Percentiles rank a stretch among this genome's conserved stretches.
phyloP scores from a whole-genome alignment of 768 basidiomycete species.

The Lentinus brumalis region DNA sequence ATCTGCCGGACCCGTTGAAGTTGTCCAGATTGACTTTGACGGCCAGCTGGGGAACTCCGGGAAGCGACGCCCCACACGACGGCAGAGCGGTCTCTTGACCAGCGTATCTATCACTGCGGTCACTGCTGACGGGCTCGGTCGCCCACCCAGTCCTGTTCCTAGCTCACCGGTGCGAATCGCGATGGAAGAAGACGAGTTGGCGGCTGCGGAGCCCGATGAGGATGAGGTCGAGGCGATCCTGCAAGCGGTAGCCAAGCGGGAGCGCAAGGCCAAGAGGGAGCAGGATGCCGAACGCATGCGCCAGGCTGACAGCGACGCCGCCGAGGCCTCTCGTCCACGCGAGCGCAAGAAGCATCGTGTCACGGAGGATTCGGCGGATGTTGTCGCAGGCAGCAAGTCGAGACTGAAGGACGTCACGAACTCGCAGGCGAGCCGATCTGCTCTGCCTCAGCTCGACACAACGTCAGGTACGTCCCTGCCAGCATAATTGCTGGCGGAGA shows the following conservation, averaged over 20 bases:
- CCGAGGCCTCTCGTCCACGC: constrained; percentile 33
- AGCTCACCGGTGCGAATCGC: constrained; percentile 61
- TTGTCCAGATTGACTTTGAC: constrained; percentile 37
- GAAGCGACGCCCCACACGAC: constrained; percentile 39
- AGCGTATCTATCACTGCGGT: constrained; percentile 35
- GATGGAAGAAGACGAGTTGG: constrained; percentile 58
- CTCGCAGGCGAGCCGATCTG: constrained; percentile 44
- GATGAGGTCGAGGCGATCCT: constrained; percentile 40
- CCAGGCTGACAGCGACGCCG: constrained; percentile 32
- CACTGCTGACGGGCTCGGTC: constrained; percentile 31
- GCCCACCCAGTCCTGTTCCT: constrained; percentile 68
- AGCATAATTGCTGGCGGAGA: neutral
- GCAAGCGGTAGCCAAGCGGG: constrained; percentile 44
- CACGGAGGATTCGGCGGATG: constrained; percentile 34
- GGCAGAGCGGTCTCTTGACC: constrained; percentile 58
- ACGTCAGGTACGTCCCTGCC: constrained; percentile 35
- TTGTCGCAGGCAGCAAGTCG: constrained; percentile 42
- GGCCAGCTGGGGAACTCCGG: constrained; percentile 34
- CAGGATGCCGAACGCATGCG: constrained; percentile 32
- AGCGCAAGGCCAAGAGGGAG: constrained; percentile 51
- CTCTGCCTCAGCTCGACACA: constrained; percentile 40
- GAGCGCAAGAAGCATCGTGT: constrained; percentile 43
- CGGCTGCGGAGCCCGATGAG: constrained; percentile 35
- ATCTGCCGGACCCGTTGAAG: constrained; percentile 26
- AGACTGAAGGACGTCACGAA: constrained; percentile 70